Conservation (phyloP, 768 basidiomycete species). For the Clavaria fumosa region DNA sequence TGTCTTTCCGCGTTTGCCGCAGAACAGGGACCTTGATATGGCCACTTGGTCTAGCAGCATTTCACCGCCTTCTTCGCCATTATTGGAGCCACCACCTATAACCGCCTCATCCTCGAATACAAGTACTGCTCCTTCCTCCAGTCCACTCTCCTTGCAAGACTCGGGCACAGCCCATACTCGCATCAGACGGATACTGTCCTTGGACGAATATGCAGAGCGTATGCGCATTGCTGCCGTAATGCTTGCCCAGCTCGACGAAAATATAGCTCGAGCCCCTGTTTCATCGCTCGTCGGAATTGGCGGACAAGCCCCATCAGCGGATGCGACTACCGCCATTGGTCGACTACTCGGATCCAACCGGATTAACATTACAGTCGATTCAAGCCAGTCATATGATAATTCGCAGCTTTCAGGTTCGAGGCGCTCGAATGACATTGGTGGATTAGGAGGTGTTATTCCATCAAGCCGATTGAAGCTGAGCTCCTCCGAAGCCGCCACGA, state of each 20-base stretch:
- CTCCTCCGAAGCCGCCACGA: conserved; percentile 71
- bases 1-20: conserved; percentile 64
- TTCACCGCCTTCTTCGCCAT: conserved; percentile 28
- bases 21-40: conserved; percentile 83
- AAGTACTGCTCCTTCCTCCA: neutral
- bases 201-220: conserved; percentile 96
- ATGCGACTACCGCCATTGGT: conserved; percentile 18
- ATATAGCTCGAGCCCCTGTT: conserved; percentile 41
- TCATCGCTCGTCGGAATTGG: no score
- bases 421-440: neutral
- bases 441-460: no score
- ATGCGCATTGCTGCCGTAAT: conserved; percentile 98
- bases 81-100: conserved; percentile 9
- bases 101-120: neutral
- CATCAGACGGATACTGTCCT: conserved; percentile 34
- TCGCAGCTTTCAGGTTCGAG: conserved; percentile 3
- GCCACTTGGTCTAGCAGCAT: conserved; percentile 62
- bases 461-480: conserved; percentile 57
- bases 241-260: conserved; percentile 91
- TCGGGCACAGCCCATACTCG: neutral
- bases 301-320: conserved; percentile 8
- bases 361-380: conserved; percentile 20
- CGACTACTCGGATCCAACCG: conserved; percentile 45
- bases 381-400: conserved; percentile 6
- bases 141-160: conserved; percentile 7